These are phyloP conservation scores for Coleophoma crateriformis DNA, from an alignment of 2,329 filamentous ascomycete species.

Conservation along the genomic window DNA sequence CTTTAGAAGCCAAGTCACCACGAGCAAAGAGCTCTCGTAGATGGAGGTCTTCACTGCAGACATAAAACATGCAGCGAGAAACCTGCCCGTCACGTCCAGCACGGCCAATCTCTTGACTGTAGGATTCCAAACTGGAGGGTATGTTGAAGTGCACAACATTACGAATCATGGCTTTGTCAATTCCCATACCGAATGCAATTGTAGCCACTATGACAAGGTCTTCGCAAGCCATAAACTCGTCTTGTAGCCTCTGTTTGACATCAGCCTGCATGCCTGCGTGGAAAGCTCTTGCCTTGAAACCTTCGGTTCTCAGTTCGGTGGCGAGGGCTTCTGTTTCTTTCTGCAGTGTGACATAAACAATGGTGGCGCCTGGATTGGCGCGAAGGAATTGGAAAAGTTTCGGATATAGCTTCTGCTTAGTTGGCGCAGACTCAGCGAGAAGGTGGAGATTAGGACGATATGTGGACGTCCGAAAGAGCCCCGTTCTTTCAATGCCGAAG, in stretches of 20 bases:
- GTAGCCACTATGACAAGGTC: conserved; percentile 46
- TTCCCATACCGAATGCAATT: conserved; percentile 56
- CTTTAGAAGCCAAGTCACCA: conserved; percentile 49
- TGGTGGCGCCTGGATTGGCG: conserved; percentile 45
- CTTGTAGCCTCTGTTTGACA: conserved; percentile 40
- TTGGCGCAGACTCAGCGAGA: conserved; percentile 37
- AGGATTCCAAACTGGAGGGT: conserved; percentile 47
- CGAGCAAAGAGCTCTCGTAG: conserved; percentile 53
- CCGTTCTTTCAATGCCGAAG: conserved; percentile 42
- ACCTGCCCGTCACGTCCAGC: conserved; percentile 46
- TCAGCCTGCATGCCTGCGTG: conserved; percentile 44
- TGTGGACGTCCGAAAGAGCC: conserved; percentile 52
- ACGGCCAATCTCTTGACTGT: conserved; percentile 52
- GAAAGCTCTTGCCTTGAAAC: conserved; percentile 38
- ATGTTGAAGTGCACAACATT: conserved; percentile 49
- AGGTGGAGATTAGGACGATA: conserved; percentile 51
- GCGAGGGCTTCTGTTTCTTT: conserved; percentile 43
- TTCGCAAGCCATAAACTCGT: conserved; percentile 42
- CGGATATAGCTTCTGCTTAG: conserved; percentile 38
- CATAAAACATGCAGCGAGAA: conserved; percentile 51
- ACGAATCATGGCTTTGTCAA: conserved; percentile 49
- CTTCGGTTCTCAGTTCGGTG: conserved; percentile 26
- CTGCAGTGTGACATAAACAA: conserved; percentile 57
- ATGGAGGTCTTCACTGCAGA: conserved; percentile 52
- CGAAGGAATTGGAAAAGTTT: conserved; percentile 42